A percentile compares a stretch with the other conserved stretches of the same genome.
Conservation (phyloP, 306 rosid genomes). For the Oxytropis ochrocephala region DNA sequence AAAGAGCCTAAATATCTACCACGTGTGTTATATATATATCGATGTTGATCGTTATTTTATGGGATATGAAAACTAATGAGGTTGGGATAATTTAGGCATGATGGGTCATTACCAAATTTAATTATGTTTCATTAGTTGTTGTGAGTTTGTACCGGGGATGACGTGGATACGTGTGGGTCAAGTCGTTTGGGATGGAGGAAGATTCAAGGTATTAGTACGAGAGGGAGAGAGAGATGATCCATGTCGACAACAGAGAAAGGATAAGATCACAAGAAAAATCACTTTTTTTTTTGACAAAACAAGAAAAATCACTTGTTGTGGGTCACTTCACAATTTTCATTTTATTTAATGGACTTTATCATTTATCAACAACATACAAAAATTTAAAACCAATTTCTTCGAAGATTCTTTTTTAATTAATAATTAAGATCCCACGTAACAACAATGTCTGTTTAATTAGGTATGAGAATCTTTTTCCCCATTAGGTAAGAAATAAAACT, state of each 20-base stretch:
- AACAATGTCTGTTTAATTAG: too few relatives aligned
- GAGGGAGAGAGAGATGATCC: neutral
- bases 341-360: neutral
- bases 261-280: constrained; percentile 21
- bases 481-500: too few relatives aligned
- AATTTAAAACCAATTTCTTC: neutral
- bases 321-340: neutral
- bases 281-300: too few relatives aligned
- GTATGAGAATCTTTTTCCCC: too few relatives aligned
- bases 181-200: constrained; percentile 36
- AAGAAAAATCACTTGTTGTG: neutral
- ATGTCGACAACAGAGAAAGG: neutral
- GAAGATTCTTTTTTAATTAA: too few relatives aligned
- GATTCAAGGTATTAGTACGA: constrained; percentile 33
- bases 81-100: neutral
- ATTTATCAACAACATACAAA: neutral
- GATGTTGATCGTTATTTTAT: too few relatives aligned
- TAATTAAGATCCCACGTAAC: too few relatives aligned
- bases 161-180: constrained; percentile 59
- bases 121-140: neutral
- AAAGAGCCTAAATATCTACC: too few relatives aligned
- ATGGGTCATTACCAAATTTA: neutral
- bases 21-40: too few relatives aligned
- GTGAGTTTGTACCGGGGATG: constrained; percentile 25
- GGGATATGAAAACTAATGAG: neutral